phyloP scores from a whole-genome alignment of 306 rosid species.

The Sechiopsis laciniata region DNA sequence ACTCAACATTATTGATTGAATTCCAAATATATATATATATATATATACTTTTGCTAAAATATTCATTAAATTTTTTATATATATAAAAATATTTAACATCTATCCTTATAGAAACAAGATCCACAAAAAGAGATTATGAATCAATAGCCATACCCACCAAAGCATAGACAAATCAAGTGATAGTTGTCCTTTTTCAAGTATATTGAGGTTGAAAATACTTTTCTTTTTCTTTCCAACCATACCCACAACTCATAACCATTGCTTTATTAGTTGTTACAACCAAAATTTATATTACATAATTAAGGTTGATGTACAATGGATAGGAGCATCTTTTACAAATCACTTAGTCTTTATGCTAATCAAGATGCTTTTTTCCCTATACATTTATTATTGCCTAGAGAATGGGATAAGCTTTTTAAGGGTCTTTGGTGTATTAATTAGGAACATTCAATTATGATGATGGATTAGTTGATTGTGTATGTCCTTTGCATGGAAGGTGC shows the following conservation, averaged over 20 bases:
- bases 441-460: not conserved
- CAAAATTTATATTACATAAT: not conserved
- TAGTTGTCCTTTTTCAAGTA: not conserved
- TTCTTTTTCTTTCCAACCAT: not conserved
- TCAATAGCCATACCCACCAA: not conserved
- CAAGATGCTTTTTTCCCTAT: not conserved
- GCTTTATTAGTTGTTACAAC: constrained; percentile 14
- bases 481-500: not conserved
- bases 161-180: constrained; percentile 16
- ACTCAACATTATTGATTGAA: no score
- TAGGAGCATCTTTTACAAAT: not conserved
- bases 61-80: not conserved
- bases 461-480: not conserved
- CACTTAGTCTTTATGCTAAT: not conserved
- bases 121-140: constrained; percentile 6
- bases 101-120: not conserved
- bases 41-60: not conserved
- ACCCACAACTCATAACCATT: constrained; percentile 3
- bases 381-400: no score
- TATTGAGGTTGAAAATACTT: not conserved
- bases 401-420: not conserved
- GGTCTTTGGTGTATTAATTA: not conserved
- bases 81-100: accelerated
- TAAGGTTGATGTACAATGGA: not conserved
- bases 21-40: not conserved